Base-by-base conservation (phyloP, 2,329 filamentous ascomycete species). In the Pezicula radicicola region DNA sequence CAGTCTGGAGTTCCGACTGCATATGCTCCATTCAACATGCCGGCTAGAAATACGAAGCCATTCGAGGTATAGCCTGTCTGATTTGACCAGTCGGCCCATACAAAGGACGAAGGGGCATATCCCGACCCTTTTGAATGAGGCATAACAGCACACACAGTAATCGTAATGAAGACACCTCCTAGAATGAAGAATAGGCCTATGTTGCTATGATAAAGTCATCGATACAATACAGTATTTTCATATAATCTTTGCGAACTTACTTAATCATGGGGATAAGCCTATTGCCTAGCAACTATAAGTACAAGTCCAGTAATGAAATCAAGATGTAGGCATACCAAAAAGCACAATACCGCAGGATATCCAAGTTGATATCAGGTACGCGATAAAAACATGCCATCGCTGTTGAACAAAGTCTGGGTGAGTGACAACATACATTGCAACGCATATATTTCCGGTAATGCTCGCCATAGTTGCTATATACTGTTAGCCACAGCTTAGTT, bases 11-110 rank as follows among this genome's bases (percentile, higher is more conserved):
- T 80, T 6, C 85, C 87, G 10, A 89, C 80, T 42, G 81, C 79
- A 63, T 82, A 89, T 3, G 85, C 85, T 10, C 84, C 86, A 60
- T 89, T 89, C 15, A 85, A 70, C 75, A 84, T 81, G 16, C 81
- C 81, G 1, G 75, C 71, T 7, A 81, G 71, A 55, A 85, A 85
- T 12, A 80, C 79, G 45, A 84, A 79, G 4, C 79, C 79, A 50
- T 81, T 69, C 48, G 71, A 77, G 1, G 56, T 58, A 57, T 70
- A 77, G 1, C 75, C 74, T 0, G 75, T 73, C 49, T 69, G 62
- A 51, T 78, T 77, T 10, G 59, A 58, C 68, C 72, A 77, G 5
- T 75, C 69, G 10, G 60, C 64, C 73, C 72, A 77, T 1, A 77
- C 74, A 49, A 75, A 75, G 1, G 56, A 58, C 16, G 65, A 68